A percentile compares a stretch with the other conserved stretches of the same genome.
phyloP scores from a whole-genome alignment of 306 rosid species.

The Prunus mongolica region DNA sequence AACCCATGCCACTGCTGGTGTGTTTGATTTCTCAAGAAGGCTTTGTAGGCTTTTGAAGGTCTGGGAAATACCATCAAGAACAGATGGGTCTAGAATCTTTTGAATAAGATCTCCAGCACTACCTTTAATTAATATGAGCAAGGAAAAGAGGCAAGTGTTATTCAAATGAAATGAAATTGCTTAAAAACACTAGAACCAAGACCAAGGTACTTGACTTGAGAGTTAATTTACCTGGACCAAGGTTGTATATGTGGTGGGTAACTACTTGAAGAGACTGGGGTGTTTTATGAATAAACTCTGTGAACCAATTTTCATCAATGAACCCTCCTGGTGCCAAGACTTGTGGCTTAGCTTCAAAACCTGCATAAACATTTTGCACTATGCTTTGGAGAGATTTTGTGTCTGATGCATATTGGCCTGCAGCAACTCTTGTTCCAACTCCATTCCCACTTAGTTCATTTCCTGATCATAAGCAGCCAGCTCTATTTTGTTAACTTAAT shows the following conservation, averaged over 20 bases:
- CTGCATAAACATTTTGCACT: conserved; percentile 35
- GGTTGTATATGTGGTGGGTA: conserved; percentile 73
- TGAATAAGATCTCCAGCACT: conserved; percentile 41
- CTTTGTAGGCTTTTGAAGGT: conserved; percentile 48
- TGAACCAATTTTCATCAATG: conserved; percentile 58
- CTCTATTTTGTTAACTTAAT: background rate
- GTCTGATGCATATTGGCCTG: conserved; percentile 62
- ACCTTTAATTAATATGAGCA: conserved; percentile 32
- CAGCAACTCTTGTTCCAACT: conserved; percentile 45
- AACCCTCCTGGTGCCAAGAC: conserved; percentile 75
- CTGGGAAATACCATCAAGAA: conserved; percentile 40
- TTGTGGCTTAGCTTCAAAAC: conserved; percentile 45
- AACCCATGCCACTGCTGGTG: conserved; percentile 60
- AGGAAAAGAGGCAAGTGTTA: background rate
- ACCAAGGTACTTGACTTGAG: background rate
- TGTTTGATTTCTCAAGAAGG: conserved; percentile 33
- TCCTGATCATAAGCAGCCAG: conserved; percentile 31
- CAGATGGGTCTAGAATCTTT: conserved; percentile 48
- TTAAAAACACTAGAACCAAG: background rate
- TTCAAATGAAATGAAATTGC: background rate
- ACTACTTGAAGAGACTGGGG: conserved; percentile 36
- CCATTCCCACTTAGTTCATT: conserved; percentile 66
- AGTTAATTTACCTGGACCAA: conserved; percentile 57
- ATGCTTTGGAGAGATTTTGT: conserved; percentile 26
- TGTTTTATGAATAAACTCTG: conserved; percentile 37